These are phyloP conservation scores for Rubia peregrina DNA, from an alignment of 305 asterid species.

Conservation along the genomic window DNA sequence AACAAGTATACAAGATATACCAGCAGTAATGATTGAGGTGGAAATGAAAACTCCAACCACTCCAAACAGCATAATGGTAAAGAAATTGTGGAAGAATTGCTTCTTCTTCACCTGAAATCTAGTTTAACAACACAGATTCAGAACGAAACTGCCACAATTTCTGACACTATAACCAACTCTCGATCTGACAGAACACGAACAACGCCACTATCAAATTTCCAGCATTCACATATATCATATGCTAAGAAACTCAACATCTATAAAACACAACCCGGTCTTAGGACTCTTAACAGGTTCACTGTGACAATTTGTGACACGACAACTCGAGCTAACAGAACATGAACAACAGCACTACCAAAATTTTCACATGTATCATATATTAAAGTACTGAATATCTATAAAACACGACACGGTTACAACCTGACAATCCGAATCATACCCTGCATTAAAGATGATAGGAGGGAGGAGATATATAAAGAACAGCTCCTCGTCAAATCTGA, in stretches of 20 bases:
- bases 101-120: conserved; percentile 71
- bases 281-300: no score
- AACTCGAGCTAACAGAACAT: neutral
- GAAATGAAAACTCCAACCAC: conserved; percentile 85
- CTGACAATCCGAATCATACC: conserved; percentile 35
- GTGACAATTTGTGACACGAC: neutral
- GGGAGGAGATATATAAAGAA: conserved; percentile 95
- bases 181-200: neutral
- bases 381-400: neutral
- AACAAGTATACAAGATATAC: conserved; percentile 27
- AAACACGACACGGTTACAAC: neutral
- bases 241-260: no score
- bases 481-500: conserved; percentile 76
- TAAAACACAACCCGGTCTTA: no score
- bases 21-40: conserved; percentile 55
- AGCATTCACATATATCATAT: neutral
- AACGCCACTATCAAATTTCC: neutral
- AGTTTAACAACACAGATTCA: no score
- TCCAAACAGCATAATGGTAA: conserved; percentile 86
- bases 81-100: conserved; percentile 91
- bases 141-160: neutral
- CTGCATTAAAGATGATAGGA: conserved; percentile 92
- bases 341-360: neutral
- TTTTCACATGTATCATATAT: neutral
- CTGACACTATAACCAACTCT: neutral